phyloP scores from a whole-genome alignment of 2,329 filamentous ascomycete genomes.

The Sporothrix luriei region DNA sequence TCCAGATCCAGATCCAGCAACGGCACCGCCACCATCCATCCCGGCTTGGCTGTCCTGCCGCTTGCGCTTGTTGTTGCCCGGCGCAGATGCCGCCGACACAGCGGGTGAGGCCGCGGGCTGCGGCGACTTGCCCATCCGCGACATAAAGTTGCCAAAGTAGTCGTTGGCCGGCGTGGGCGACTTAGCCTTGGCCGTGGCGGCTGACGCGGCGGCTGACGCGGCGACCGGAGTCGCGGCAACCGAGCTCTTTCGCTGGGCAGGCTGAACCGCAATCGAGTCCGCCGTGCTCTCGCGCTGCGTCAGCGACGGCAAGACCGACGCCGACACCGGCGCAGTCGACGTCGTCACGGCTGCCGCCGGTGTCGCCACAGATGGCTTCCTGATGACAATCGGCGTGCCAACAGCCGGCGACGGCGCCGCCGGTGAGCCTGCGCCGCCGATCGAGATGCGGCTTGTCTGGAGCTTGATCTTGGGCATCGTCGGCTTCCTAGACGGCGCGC shows the following conservation, averaged over 20 bases:
- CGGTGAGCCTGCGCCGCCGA: constrained; percentile 10
- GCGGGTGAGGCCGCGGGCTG: constrained; percentile 9
- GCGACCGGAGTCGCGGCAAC: neutral
- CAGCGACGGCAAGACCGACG: neutral
- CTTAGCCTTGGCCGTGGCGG: constrained; percentile 3
- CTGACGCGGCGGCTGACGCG: neutral
- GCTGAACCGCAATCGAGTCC: constrained; percentile 40
- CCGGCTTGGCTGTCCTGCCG: constrained; percentile 23
- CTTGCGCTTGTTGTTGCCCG: constrained; percentile 27
- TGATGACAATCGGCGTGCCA: constrained; percentile 30
- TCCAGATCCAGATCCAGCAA: too few relatives aligned
- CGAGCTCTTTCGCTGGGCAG: constrained; percentile 33
- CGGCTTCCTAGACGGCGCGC: constrained; percentile 30
- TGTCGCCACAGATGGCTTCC: constrained; percentile 37
- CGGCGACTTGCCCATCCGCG: constrained; percentile 22
- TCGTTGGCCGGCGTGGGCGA: constrained; percentile 27
- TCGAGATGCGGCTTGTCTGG: constrained; percentile 32
- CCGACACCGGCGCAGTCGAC: neutral
- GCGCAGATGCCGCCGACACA: neutral
- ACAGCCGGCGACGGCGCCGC: constrained; percentile 1
- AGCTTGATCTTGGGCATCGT: constrained; percentile 36
- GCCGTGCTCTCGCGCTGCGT: constrained; percentile 26
- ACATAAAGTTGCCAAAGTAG: constrained; percentile 32
- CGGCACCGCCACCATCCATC: neutral
- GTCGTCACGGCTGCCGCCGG: neutral